These are phyloP conservation scores for Rhizoclosmatium sp. DNA, from an alignment of 192 early-diverging fungal genomes.

Conservation along the genomic window DNA sequence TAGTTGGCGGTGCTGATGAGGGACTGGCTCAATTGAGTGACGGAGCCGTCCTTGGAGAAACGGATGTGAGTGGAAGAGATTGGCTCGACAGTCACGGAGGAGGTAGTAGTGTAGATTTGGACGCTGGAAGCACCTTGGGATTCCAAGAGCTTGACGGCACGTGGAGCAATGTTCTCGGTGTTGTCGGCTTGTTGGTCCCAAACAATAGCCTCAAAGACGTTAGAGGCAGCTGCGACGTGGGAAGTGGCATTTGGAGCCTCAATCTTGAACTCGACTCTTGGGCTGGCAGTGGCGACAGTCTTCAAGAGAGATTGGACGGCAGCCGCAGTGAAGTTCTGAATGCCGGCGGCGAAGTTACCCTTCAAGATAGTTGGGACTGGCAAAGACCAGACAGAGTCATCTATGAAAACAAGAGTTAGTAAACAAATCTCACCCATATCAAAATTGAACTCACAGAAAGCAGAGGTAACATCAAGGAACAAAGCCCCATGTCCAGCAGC, in stretches of 20 bases:
- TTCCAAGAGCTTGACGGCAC: constrained; percentile 40
- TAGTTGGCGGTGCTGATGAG: constrained; percentile 61
- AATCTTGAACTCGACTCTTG: constrained; percentile 45
- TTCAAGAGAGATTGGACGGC: constrained; percentile 48
- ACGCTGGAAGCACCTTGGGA: constrained; percentile 47
- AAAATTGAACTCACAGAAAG: constrained; percentile 49
- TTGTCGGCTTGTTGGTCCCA: constrained; percentile 64
- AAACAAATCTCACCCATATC: not conserved
- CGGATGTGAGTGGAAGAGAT: constrained; percentile 66
- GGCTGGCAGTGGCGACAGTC: constrained; percentile 35
- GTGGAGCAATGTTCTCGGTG: constrained; percentile 64
- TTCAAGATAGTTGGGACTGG: constrained; percentile 50
- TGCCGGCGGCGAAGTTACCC: constrained; percentile 37
- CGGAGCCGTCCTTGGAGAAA: constrained; percentile 49
- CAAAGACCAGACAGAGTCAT: constrained; percentile 57
- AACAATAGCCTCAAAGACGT: constrained; percentile 59
- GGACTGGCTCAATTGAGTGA: constrained; percentile 40
- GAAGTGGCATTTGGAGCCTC: constrained; percentile 18
- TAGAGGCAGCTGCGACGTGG: constrained; percentile 10
- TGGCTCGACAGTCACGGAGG: constrained; percentile 67
- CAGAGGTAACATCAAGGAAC: constrained; percentile 77
- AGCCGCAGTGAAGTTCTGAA: constrained; percentile 39
- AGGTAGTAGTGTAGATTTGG: constrained; percentile 54
- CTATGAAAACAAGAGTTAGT: not conserved
- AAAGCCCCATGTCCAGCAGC: constrained; percentile 68